Percentiles rank a stretch among this genome's conserved stretches.
phyloP scores from a whole-genome alignment of 495 filamentous ascomycete genomes.

The Glonium stellatum region DNA sequence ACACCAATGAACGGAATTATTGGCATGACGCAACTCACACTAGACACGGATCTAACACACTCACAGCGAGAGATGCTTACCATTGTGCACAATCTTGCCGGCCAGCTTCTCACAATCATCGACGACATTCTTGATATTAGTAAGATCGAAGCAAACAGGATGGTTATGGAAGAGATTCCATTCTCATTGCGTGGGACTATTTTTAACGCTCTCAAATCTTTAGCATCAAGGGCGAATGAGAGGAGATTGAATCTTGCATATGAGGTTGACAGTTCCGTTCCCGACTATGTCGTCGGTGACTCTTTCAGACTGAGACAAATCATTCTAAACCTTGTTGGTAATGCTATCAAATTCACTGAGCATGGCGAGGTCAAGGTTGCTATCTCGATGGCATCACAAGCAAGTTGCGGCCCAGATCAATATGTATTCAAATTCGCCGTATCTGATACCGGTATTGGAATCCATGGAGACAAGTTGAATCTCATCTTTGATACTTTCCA shows the following conservation, averaged over 20 bases:
- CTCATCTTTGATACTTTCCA: conserved; percentile 99
- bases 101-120: conserved; percentile 96
- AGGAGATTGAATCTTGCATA: conserved; percentile 92
- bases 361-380: conserved; percentile 93
- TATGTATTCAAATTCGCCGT: conserved; percentile 97
- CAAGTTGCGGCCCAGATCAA: conserved; percentile 62
- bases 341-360: conserved; percentile 95
- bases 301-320: conserved; percentile 96
- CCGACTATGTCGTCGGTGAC: conserved; percentile 94
- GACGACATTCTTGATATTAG: conserved; percentile 98
- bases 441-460: conserved; percentile 95
- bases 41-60: conserved; percentile 90
- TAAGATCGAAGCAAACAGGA: conserved; percentile 99
- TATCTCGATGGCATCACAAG: conserved; percentile 68
- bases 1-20: conserved; percentile 89
- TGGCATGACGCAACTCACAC: conserved; percentile 92
- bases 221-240: conserved; percentile 96
- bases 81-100: conserved; percentile 94
- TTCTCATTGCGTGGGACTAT: conserved; percentile 93
- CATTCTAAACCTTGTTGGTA: conserved; percentile 74
- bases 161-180: conserved; percentile 97
- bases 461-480: conserved; percentile 91
- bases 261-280: conserved; percentile 86
- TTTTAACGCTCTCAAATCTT: conserved; percentile 94
- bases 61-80: conserved; percentile 98